phyloP scores from a whole-genome alignment of 192 early-diverging fungal species.

The Podila epicladia region DNA sequence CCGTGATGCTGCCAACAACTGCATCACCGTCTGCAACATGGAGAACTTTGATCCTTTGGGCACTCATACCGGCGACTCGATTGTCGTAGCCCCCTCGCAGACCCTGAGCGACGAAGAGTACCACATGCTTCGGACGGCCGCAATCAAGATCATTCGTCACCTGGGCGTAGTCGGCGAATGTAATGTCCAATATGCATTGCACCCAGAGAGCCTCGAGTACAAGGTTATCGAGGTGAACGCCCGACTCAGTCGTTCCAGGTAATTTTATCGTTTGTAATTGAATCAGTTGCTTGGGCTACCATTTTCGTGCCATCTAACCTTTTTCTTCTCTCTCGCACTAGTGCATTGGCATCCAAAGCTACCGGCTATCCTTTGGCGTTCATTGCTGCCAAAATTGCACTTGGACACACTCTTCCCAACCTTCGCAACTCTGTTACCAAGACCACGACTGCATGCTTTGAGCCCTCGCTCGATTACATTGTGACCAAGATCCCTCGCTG shows the following conservation, averaged over 20 bases:
- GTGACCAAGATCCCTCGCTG: constrained; percentile 98
- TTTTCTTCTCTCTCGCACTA: constrained; percentile 11
- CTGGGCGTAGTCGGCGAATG: constrained; percentile 98
- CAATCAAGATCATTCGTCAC: constrained; percentile 95
- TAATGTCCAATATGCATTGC: constrained; percentile 97
- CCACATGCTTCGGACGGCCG: constrained; percentile 93
- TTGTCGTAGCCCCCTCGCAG: constrained; percentile 96
- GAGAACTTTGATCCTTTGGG: constrained; percentile 99
- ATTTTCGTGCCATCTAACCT: not conserved
- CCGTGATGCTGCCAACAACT: constrained; percentile 96
- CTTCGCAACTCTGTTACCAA: constrained; percentile 92
- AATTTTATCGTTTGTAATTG: not conserved
- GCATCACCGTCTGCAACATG: constrained; percentile 99
- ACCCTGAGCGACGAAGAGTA: constrained; percentile 97
- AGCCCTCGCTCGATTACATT: constrained; percentile 95
- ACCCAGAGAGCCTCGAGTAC: constrained; percentile 89
- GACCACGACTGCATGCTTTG: constrained; percentile 96
- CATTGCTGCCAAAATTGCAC: constrained; percentile 96
- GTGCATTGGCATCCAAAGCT: constrained; percentile 96
- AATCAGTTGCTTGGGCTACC: not conserved
- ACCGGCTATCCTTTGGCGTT: constrained; percentile 98
- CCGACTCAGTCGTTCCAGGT: constrained; percentile 82
- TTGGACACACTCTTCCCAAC: constrained; percentile 89
- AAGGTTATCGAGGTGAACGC: constrained; percentile 98
- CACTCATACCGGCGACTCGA: constrained; percentile 99